phyloP scores from a whole-genome alignment of 805 yeast species.

The Candida palmyrensis region DNA sequence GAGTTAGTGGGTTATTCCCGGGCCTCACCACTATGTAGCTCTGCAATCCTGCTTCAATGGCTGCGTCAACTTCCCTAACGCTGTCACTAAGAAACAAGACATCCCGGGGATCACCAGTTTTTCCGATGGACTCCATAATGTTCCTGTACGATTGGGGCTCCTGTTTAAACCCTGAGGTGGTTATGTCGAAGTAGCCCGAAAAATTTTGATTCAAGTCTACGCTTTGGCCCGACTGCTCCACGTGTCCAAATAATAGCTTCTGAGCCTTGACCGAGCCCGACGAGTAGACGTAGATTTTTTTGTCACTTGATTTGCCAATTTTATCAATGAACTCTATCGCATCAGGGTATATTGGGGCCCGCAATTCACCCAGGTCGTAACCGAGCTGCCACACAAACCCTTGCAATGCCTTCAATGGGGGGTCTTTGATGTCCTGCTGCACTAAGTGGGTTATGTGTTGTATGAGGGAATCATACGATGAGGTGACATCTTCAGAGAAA shows the following conservation, averaged over 20 bases:
- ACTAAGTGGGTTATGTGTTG: conserved; percentile 56
- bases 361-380: conserved; percentile 67
- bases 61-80: conserved; percentile 72
- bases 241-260: conserved; percentile 66
- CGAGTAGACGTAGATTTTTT: conserved; percentile 67
- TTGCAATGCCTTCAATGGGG: conserved; percentile 71
- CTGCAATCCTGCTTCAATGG: conserved; percentile 56
- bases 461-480: conserved; percentile 26
- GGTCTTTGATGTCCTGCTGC: conserved; percentile 65
- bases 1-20: conserved; percentile 58
- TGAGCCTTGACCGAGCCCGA: conserved; percentile 90
- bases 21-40: conserved; percentile 62
- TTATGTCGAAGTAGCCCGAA: conserved; percentile 77
- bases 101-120: conserved; percentile 17
- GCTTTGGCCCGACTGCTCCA: conserved; percentile 28
- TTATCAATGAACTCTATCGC: conserved; percentile 52
- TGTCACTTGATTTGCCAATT: conserved; percentile 24
- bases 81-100: conserved; percentile 79
- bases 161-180: conserved; percentile 71
- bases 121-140: conserved; percentile 44
- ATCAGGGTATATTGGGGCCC: conserved; percentile 74
- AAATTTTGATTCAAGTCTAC: conserved; percentile 51
- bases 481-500: conserved; percentile 39
- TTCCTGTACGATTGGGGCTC: conserved; percentile 51
- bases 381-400: conserved; percentile 83